These are phyloP conservation scores for Metarhizium anisopliae DNA, from an alignment of 2,329 filamentous ascomycete species.

Conservation along the genomic window DNA sequence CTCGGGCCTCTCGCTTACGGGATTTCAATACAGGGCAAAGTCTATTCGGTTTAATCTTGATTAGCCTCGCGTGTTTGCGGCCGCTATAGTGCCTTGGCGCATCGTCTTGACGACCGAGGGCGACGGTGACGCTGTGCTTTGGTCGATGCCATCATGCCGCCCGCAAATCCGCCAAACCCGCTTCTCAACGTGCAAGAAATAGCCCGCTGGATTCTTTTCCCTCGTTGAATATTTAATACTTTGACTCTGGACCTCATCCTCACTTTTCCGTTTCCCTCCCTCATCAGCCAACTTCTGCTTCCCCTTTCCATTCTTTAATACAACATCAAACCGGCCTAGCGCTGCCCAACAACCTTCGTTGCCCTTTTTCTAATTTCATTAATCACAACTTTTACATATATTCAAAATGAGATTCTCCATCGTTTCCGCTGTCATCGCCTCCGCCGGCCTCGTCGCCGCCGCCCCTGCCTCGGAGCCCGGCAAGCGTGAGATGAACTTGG, in stretches of 20 bases:
- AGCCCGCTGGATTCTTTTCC: too few species aligned
- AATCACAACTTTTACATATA: background rate
- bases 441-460: constrained; percentile 2
- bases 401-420: constrained; percentile 3
- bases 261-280: background rate
- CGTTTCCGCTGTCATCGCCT: constrained; percentile 1
- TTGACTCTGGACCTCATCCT: background rate
- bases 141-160: background rate
- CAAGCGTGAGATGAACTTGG: constrained; percentile 4
- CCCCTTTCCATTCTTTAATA: background rate
- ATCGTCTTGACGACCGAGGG: background rate
- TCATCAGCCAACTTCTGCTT: background rate
- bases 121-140: too few species aligned
- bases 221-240: background rate
- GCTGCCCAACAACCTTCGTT: background rate
- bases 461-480: background rate
- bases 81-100: background rate
- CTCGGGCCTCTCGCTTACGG: background rate
- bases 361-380: background rate
- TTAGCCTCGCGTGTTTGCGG: background rate
- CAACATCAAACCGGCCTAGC: background rate
- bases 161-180: background rate
- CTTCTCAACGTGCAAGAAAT: too few species aligned
- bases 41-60: background rate
- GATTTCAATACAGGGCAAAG: background rate